A percentile compares a stretch with the other conserved stretches of the same genome.
These are phyloP conservation scores for Claviceps spartinae DNA, from an alignment of 2,329 filamentous ascomycete species.

Conservation along the genomic window DNA sequence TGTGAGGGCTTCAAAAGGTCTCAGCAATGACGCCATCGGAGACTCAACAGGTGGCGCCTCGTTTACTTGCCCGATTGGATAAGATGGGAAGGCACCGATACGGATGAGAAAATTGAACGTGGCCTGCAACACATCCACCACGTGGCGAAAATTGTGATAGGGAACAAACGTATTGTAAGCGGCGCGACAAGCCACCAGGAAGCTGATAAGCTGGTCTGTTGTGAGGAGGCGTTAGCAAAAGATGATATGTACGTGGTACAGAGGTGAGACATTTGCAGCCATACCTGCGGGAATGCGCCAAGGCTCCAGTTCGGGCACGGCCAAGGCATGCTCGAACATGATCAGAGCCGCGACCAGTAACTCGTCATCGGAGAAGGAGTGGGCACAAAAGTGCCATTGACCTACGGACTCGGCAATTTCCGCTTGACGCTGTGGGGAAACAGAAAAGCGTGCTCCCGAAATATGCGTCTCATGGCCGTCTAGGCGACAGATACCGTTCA, in stretches of 20 bases:
- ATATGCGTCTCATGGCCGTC: slow-evolving; percentile 49
- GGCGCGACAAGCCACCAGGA: slow-evolving; percentile 74
- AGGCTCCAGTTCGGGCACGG: slow-evolving; percentile 64
- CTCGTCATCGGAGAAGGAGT: slow-evolving; percentile 82
- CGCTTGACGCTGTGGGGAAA: slow-evolving; percentile 51
- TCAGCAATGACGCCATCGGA: slow-evolving; percentile 61
- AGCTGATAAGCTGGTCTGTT: slow-evolving; percentile 66
- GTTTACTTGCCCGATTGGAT: slow-evolving; percentile 29
- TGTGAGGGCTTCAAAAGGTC: slow-evolving; percentile 76
- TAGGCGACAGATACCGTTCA: slow-evolving; percentile 75
- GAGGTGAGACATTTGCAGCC: slow-evolving; percentile 12
- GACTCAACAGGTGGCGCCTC: slow-evolving; percentile 31
- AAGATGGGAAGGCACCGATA: slow-evolving; percentile 62
- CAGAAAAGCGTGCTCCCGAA: slow-evolving; percentile 50
- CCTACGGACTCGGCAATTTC: slow-evolving; percentile 57
- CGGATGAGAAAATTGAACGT: slow-evolving; percentile 79
- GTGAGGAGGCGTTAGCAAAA: slow-evolving; percentile 24
- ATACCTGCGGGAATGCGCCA: slow-evolving; percentile 70
- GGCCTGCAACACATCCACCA: slow-evolving; percentile 89
- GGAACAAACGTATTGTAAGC: slow-evolving; percentile 96
- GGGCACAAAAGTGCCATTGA: slow-evolving; percentile 78
- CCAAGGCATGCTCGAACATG: slow-evolving; percentile 82
- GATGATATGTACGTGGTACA: background rate
- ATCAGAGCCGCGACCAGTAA: slow-evolving; percentile 70
- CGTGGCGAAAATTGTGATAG: slow-evolving; percentile 97